Evolutionary conservation across 306 rosid species (phyloP).

Genomic region (Ammopiptanthus mongolicus): DNA sequence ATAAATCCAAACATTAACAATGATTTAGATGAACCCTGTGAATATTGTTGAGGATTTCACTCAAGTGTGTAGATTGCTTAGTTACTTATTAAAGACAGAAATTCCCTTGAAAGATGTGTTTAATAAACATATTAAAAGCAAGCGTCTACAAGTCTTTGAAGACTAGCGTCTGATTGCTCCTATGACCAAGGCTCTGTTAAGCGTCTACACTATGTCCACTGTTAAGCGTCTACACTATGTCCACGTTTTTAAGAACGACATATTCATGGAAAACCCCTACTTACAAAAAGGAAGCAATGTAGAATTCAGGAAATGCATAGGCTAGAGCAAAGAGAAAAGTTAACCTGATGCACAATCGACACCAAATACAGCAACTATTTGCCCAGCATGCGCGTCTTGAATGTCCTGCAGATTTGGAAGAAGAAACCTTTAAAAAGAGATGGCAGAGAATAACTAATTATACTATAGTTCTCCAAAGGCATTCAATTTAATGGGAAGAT

Average conservation of each 20-base stretch:
- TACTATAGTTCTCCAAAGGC: background rate
- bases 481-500: slow-evolving; percentile 13
- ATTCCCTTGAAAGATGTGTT: too few species aligned
- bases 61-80: too few species aligned
- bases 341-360: slow-evolving; percentile 99
- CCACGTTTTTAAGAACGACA: background rate
- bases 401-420: slow-evolving; percentile 58
- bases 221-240: too few species aligned
- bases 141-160: too few species aligned
- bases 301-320: slow-evolving; percentile 7
- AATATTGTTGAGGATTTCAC: too few species aligned
- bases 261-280: background rate
- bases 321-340: slow-evolving; percentile 14
- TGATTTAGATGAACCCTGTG: too few species aligned
- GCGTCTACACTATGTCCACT: too few species aligned
- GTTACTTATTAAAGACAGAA: too few species aligned
- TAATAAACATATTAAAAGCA: too few species aligned
- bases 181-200: too few species aligned
- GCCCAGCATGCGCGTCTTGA: slow-evolving; percentile 98
- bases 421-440: background rate
- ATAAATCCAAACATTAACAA: too few species aligned
- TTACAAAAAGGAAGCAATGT: background rate
- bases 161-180: too few species aligned
- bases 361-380: slow-evolving; percentile 98
- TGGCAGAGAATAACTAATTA: background rate